These are phyloP conservation scores for Lepidium campestre DNA, from an alignment of 441 rosid genomes.

Conservation along the genomic window DNA sequence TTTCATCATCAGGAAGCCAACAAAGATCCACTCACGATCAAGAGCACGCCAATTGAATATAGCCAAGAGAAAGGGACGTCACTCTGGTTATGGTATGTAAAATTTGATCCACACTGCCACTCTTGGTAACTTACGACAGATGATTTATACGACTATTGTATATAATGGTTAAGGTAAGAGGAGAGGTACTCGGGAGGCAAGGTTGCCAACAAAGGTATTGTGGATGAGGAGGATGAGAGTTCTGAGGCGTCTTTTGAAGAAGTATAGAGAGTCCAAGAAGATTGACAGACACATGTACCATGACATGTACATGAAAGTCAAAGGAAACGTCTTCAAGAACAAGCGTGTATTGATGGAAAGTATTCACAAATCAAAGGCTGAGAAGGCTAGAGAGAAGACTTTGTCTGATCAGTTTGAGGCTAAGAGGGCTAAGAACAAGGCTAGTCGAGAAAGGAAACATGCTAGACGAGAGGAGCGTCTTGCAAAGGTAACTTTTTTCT, in stretches of 20 bases:
- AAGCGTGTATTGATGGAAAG: constrained; percentile 43
- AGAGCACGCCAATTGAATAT: constrained; percentile 81
- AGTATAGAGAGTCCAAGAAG: constrained; percentile 45
- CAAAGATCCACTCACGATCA: constrained; percentile 94
- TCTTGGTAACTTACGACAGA: neutral
- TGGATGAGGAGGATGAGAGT: constrained; percentile 51
- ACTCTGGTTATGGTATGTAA: constrained; percentile 75
- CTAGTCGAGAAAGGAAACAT: constrained; percentile 38
- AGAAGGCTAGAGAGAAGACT: constrained; percentile 46
- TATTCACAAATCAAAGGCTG: constrained; percentile 46
- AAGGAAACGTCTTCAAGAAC: constrained; percentile 77
- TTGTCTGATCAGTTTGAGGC: constrained; percentile 45
- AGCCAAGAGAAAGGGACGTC: constrained; percentile 93
- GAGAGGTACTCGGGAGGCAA: constrained; percentile 39
- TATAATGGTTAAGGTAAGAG: constrained; percentile 26
- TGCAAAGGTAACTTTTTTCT: constrained; percentile 3
- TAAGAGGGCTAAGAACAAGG: constrained; percentile 42
- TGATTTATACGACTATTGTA: neutral
- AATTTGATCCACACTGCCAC: neutral
- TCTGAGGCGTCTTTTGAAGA: constrained; percentile 56
- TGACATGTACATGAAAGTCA: constrained; percentile 86
- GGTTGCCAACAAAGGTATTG: constrained; percentile 29
- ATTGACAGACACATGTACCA: constrained; percentile 75
- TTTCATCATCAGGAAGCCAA: constrained; percentile 86
- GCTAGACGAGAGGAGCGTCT: constrained; percentile 69